Evolutionary conservation across 352 stramenopile genomes (phyloP).

Genomic region (Globisporangium cylindrosporum): DNA sequence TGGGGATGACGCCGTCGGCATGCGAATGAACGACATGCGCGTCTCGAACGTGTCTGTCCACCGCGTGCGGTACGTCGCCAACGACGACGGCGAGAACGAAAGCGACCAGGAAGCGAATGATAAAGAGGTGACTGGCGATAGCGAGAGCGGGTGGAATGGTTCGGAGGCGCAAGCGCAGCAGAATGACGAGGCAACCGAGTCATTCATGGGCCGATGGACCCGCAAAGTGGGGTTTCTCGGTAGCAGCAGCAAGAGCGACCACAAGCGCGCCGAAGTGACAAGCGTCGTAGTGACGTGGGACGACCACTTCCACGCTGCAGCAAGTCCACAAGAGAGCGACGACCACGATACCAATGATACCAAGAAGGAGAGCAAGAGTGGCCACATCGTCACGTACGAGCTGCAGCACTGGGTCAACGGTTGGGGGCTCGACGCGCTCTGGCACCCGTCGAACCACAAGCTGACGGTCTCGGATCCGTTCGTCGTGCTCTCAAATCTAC

Average conservation of each 20-base stretch:
- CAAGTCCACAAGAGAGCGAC: constrained; percentile 6
- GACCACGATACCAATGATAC: neutral
- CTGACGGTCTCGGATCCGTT: constrained; percentile 52
- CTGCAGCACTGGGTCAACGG: constrained; percentile 68
- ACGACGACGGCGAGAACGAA: constrained; percentile 4
- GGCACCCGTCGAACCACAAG: constrained; percentile 50
- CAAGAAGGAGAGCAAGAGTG: neutral
- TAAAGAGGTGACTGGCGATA: neutral
- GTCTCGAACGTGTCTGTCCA: constrained; percentile 62
- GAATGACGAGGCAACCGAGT: neutral
- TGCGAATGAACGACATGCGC: constrained; percentile 32
- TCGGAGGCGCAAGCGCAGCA: constrained; percentile 4
- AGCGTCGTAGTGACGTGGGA: constrained; percentile 71
- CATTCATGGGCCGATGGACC: constrained; percentile 16
- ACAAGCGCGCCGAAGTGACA: constrained; percentile 25
- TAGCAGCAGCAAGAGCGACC: constrained; percentile 7
- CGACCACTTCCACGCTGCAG: constrained; percentile 36
- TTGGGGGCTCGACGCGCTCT: constrained; percentile 62
- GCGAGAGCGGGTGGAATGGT: constrained; percentile 9
- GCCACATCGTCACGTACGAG: constrained; percentile 38
- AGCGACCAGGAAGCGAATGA: neutral
- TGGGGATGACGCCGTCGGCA: constrained; percentile 11
- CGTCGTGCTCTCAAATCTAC: constrained; percentile 49
- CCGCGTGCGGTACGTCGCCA: constrained; percentile 48
- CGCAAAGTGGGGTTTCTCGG: constrained; percentile 2